phyloP scores from a whole-genome alignment of 208 protist genomes.

The Plasmodiophora brassicae region DNA sequence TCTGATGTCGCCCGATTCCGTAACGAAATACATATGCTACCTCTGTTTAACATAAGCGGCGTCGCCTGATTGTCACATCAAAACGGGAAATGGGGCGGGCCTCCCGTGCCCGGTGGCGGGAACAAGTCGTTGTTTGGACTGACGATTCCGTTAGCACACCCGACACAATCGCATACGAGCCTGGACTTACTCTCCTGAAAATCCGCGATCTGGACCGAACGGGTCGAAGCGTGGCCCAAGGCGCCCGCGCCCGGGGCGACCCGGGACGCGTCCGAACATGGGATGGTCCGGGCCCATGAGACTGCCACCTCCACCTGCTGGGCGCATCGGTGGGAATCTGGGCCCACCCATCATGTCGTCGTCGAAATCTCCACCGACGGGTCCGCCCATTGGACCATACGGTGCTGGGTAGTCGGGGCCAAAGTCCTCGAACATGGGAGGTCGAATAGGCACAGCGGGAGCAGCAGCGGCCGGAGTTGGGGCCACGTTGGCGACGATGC shows the following conservation, averaged over 20 bases:
- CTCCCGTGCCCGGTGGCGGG: background rate
- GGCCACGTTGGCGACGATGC: background rate
- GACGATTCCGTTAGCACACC: background rate
- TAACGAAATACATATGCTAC: too few species aligned
- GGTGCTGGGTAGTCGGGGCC: background rate
- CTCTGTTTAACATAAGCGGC: too few species aligned
- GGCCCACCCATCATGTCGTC: too few species aligned
- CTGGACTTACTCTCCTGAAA: background rate
- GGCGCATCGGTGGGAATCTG: background rate
- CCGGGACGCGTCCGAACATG: background rate
- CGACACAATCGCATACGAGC: background rate
- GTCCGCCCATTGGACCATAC: background rate
- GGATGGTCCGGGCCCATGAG: background rate
- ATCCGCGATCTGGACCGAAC: slow-evolving; percentile 15
- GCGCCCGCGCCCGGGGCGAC: too few species aligned
- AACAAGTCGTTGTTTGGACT: background rate
- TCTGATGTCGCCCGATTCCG: too few species aligned
- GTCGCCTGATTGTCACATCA: too few species aligned
- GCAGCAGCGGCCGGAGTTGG: background rate
- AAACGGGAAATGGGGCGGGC: background rate
- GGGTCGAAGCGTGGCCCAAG: background rate
- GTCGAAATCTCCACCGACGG: slow-evolving; percentile 20
- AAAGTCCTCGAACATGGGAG: background rate
- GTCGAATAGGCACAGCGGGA: background rate
- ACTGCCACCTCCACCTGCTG: background rate